Conservation (phyloP, 2,329 filamentous ascomycete genomes). For the Penicillium sp. region DNA sequence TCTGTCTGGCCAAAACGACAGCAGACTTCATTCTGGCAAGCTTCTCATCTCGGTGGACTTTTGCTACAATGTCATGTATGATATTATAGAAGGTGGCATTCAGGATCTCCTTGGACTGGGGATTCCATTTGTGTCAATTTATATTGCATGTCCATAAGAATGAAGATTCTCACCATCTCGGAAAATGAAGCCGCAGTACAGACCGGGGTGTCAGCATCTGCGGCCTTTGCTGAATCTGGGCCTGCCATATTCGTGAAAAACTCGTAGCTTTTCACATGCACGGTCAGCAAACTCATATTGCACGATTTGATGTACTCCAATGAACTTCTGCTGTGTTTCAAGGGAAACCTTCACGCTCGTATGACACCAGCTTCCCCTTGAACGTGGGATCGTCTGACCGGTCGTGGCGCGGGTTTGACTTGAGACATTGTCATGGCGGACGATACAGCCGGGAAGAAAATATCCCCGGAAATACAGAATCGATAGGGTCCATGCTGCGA, state of each 20-base stretch:
- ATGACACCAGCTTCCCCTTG: not conserved
- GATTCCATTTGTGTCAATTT: conserved; percentile 16
- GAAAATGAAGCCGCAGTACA: conserved; percentile 37
- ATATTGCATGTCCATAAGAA: not conserved
- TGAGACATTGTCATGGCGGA: no score
- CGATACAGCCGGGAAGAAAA: not conserved
- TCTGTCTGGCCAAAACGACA: conserved; percentile 40
- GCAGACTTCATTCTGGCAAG: conserved; percentile 55
- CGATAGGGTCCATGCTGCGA: not conserved
- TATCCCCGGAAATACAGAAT: not conserved
- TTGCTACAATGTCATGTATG: conserved; percentile 56
- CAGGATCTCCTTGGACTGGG: conserved; percentile 46
- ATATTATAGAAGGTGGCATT: conserved; percentile 58
- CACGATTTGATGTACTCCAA: not conserved
- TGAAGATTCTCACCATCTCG: conserved; percentile 32
- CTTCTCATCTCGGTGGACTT: conserved; percentile 59
- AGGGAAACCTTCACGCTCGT: not conserved
- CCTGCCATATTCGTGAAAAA: conserved; percentile 19
- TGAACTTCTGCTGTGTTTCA: not conserved
- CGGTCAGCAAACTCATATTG: not conserved
- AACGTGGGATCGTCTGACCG: not conserved
- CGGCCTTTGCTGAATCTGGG: conserved; percentile 24
- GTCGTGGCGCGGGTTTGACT: not conserved
- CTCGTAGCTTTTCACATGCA: not conserved
- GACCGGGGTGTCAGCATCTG: conserved; percentile 24